Evolutionary conservation across 306 rosid species (phyloP).

Genomic region (Trifolium repens): DNA sequence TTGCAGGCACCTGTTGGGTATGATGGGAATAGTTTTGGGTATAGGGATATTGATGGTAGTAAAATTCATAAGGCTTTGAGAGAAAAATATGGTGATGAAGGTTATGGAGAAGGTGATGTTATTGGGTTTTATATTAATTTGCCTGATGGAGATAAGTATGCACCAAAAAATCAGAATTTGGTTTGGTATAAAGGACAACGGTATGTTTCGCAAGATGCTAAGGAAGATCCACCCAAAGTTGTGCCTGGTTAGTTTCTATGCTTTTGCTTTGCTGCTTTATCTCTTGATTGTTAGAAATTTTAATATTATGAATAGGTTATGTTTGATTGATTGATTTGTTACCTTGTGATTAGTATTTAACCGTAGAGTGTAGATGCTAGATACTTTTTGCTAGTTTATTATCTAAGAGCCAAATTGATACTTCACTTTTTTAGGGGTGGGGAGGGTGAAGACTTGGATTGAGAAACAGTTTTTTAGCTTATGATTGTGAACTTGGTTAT

Average conservation of each 20-base stretch:
- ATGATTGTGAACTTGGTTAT: slow-evolving; percentile 31
- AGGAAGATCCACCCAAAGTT: slow-evolving; percentile 77
- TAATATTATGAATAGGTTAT: background rate
- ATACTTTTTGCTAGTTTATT: slow-evolving; percentile 25
- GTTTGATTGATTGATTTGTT: slow-evolving; percentile 25
- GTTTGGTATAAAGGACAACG: slow-evolving; percentile 88
- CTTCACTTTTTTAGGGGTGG: background rate
- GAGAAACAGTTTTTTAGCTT: background rate
- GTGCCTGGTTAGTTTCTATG: slow-evolving; percentile 74
- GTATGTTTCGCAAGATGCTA: slow-evolving; percentile 70
- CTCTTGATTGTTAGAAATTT: background rate
- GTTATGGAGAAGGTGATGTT: slow-evolving; percentile 93
- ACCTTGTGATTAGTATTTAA: background rate
- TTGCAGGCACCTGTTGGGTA: slow-evolving; percentile 97
- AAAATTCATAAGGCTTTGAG: slow-evolving; percentile 93
- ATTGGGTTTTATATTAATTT: slow-evolving; percentile 86
- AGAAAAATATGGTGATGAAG: slow-evolving; percentile 88
- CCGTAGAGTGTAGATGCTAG: background rate
- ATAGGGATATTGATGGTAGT: slow-evolving; percentile 93
- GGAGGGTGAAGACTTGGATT: background rate
- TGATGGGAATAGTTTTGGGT: slow-evolving; percentile 85
- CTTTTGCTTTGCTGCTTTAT: slow-evolving; percentile 9
- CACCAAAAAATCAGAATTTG: slow-evolving; percentile 69
- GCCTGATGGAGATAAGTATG: slow-evolving; percentile 76
- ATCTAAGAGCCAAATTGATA: slow-evolving; percentile 6